Base-by-base conservation (phyloP, 768 basidiomycete genomes). In the Sporobolomyces roseus region DNA sequence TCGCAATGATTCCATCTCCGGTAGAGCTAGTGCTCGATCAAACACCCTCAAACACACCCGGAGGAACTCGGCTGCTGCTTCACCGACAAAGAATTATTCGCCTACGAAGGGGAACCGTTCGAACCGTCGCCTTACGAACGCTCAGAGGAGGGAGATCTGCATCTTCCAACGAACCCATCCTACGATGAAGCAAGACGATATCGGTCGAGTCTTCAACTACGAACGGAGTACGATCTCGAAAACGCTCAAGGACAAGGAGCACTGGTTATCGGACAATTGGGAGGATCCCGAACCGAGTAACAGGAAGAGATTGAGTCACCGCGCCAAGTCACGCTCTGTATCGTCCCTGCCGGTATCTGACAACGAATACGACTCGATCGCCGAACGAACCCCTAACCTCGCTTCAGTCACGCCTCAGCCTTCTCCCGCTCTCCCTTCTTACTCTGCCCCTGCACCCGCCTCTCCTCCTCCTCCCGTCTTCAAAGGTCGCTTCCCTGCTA, bases 221-320 rank as follows among this genome's bases (percentile, higher is more conserved):
- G 91, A 93, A 76, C 86, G 91, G 60, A 92, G 90, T 80, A 93
- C 91, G n/a, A 87, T 93, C 78, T 89, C 88, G 79, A 93, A 93
- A 80, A 92, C 91, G 70, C 82, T 93, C 72, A 92, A 92, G 78
- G 81, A 88, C 75, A 90, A 88, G 79, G 82, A 83, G n/a, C 85
- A 85, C 71, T 93, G 90, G 91, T 80, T 92, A 76, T 53, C 64
- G 13, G 82, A 88, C 46, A 82, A 83, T 19, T 83, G 83, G 63
- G 83, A 85, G 75, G 84, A 73, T 30, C 54, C 62, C 16, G 33
- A 60, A 29, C 45, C 66, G 16, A 54, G 59, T 51, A 46, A 35
- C 21, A 27, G 46, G 9, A 38, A 13, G 49, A 46, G 29, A 12
- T 54, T 46, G 10, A 45, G 23, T 19, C 60, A 63, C 43, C 43